Percentiles rank a stretch among this genome's conserved stretches.
Evolutionary conservation across 2,329 filamentous ascomycete species (phyloP).

Genomic region (Cyphellophora attinorum): DNA sequence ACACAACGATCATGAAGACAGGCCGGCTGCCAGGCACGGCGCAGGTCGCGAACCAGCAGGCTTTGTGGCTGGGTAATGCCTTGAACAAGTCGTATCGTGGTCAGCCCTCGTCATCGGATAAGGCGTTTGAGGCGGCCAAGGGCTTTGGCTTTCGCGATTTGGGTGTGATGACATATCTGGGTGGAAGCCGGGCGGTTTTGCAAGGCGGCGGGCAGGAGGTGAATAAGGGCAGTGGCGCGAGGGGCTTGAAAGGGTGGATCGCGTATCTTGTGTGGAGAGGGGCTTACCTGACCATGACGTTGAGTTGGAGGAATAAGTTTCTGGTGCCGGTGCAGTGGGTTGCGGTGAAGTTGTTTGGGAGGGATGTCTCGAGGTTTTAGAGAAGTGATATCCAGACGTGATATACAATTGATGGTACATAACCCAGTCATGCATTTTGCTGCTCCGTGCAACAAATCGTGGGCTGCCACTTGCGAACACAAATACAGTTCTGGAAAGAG

Average conservation of each 20-base stretch:
- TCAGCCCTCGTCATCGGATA: constrained; percentile 6
- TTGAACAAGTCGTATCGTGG: constrained; percentile 44
- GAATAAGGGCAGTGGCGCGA: constrained; percentile 1
- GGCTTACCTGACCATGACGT: constrained; percentile 36
- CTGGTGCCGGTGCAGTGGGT: constrained; percentile 32
- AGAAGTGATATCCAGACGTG: too few relatives aligned
- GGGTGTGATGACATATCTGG: constrained; percentile 51
- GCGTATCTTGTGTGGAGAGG: constrained; percentile 35
- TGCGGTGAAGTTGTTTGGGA: constrained; percentile 33
- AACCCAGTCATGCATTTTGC: too few relatives aligned
- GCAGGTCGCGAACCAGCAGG: constrained; percentile 50
- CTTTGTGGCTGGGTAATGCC: constrained; percentile 45
- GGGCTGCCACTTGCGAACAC: too few relatives aligned
- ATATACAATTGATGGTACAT: too few relatives aligned
- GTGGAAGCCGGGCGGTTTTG: constrained; percentile 47
- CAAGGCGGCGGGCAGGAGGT: constrained; percentile 31
- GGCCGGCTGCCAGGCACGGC: constrained; percentile 47
- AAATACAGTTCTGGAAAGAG: too few relatives aligned
- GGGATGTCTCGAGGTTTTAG: constrained; percentile 33
- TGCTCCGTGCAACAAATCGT: too few relatives aligned
- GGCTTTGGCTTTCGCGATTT: constrained; percentile 48
- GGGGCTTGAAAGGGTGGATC: constrained; percentile 26
- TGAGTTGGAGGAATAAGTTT: constrained; percentile 37
- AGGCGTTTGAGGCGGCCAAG: constrained; percentile 9
- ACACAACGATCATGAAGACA: constrained; percentile 43